phyloP scores from a whole-genome alignment of 176 grass and related monocot genomes.

The Typha latifolia region DNA sequence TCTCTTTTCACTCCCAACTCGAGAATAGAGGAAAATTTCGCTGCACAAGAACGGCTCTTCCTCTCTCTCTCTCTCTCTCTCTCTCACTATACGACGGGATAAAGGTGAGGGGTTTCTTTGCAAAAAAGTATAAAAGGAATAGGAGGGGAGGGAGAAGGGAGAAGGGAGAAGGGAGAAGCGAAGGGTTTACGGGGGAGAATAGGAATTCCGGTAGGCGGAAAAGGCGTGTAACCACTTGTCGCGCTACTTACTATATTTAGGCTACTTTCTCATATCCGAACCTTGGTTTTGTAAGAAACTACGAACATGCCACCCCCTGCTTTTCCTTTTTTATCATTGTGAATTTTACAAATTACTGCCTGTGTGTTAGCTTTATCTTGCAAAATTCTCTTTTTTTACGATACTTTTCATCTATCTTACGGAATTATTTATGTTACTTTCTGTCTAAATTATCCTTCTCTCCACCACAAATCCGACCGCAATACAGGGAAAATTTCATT shows the following conservation, averaged over 20 bases:
- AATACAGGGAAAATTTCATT: no score
- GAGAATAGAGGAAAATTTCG: no score
- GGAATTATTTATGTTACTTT: no score
- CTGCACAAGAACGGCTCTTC: background rate
- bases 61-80: slow-evolving; percentile 1
- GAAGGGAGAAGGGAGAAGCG: background rate
- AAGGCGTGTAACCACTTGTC: slow-evolving; percentile 6
- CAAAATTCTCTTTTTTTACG: no score
- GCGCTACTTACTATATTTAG: slow-evolving; percentile 6
- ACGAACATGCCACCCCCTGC: slow-evolving; percentile 1
- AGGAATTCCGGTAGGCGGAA: background rate
- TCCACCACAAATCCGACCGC: no score
- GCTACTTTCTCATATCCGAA: no score
- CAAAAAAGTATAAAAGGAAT: background rate
- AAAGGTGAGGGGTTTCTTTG: no score
- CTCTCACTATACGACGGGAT: background rate
- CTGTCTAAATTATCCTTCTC: no score
- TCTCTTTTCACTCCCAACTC: slow-evolving; percentile 6
- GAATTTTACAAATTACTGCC: no score
- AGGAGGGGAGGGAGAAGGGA: background rate
- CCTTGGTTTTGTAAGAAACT: background rate
- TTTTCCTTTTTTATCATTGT: no score
- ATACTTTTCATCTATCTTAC: no score
- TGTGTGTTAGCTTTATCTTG: no score
- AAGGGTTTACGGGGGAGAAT: background rate